Conservation (phyloP, 192 early-diverging fungal genomes). For the Backusella morwellensis region DNA sequence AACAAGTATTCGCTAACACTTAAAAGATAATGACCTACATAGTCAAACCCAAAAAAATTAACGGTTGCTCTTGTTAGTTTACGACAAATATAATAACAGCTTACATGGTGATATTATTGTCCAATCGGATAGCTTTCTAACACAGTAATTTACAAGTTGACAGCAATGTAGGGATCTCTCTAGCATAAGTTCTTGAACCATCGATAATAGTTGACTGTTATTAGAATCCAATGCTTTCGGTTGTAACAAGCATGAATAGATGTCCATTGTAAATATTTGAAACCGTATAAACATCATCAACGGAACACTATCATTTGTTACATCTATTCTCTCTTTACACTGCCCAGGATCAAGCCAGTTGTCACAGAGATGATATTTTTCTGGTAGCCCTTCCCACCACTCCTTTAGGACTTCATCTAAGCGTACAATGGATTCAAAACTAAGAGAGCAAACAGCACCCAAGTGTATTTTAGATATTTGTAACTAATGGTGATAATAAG, state of each 20-base stretch:
- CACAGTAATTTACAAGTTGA: not conserved
- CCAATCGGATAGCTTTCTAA: not conserved
- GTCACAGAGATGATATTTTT: not conserved
- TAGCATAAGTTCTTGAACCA: not conserved
- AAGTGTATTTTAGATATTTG: not conserved
- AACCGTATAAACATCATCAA: not conserved
- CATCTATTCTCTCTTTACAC: not conserved
- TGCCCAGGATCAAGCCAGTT: not conserved
- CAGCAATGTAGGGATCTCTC: not conserved
- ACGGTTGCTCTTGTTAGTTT: not conserved
- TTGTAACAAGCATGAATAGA: not conserved
- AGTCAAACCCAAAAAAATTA: not conserved
- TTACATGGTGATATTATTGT: not conserved
- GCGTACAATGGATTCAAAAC: not conserved
- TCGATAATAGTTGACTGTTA: not conserved
- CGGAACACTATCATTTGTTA: not conserved
- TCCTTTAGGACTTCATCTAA: not conserved
- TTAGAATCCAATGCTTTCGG: not conserved
- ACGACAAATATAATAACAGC: not conserved
- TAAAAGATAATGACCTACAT: not conserved
- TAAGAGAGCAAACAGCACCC: not conserved
- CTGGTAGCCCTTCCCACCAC: not conserved
- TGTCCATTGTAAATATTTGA: constrained; percentile 1
- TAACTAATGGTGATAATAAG: not conserved
- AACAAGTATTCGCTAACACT: not conserved